These are phyloP conservation scores for Globisporangium sylvaticum DNA, from an alignment of 352 stramenopile species.

Conservation along the genomic window DNA sequence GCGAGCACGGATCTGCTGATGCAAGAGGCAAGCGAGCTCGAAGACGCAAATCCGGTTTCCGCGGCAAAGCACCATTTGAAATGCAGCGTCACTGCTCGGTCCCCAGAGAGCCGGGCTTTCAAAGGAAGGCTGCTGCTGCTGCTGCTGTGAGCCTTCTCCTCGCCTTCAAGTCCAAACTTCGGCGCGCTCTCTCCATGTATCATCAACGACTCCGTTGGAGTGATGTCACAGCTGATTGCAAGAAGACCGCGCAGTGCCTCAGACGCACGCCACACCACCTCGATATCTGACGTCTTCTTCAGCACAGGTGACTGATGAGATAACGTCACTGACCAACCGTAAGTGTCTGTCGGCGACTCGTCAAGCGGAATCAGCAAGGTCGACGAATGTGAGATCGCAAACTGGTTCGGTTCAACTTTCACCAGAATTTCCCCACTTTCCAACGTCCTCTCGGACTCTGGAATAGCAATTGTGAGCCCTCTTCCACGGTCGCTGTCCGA, in stretches of 20 bases:
- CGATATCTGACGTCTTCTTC: conserved; percentile 25
- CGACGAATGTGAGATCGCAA: conserved; percentile 37
- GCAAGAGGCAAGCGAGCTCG: conserved; percentile 62
- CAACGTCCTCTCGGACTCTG: conserved; percentile 12
- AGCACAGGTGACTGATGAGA: conserved; percentile 29
- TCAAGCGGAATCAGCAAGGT: conserved; percentile 69
- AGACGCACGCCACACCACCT: conserved; percentile 55
- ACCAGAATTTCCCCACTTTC: conserved; percentile 17
- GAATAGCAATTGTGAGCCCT: conserved; percentile 14
- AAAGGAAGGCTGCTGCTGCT: conserved; percentile 26
- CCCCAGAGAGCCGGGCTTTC: conserved; percentile 32
- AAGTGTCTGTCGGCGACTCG: conserved; percentile 58
- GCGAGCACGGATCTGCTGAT: conserved; percentile 64
- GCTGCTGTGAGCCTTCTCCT: background rate
- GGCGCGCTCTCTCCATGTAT: conserved; percentile 11
- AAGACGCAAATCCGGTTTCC: conserved; percentile 57
- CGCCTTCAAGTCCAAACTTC: background rate
- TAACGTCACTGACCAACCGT: conserved; percentile 50
- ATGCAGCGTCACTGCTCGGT: conserved; percentile 34
- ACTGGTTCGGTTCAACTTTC: conserved; percentile 33
- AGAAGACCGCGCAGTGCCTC: conserved; percentile 51
- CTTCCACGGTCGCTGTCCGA: background rate
- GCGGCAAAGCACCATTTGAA: conserved; percentile 67
- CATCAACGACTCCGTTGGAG: conserved; percentile 29
- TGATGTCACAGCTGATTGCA: conserved; percentile 37